phyloP scores from a whole-genome alignment of 2,329 filamentous ascomycete species.

The Paecilomyces sp. region DNA sequence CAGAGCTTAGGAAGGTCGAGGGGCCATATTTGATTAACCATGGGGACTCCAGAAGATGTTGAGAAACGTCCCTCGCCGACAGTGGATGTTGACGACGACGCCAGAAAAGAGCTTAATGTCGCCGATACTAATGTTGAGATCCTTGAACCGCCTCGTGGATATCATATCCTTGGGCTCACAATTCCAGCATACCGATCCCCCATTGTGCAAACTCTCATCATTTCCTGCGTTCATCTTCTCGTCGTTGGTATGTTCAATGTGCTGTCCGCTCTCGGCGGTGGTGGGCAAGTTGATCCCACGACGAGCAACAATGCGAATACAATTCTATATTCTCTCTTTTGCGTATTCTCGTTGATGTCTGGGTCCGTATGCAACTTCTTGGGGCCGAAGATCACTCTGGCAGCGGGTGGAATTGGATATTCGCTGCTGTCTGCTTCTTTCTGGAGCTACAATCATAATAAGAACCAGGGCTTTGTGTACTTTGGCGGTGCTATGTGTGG shows the following conservation, averaged over 20 bases:
- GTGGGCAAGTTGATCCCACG: conserved; percentile 11
- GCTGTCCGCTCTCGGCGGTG: conserved; percentile 10
- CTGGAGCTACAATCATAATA: conserved; percentile 62
- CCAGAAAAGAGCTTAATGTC: conserved; percentile 2
- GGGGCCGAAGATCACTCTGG: conserved; percentile 61
- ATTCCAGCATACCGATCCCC: conserved; percentile 10
- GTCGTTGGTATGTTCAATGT: conserved; percentile 15
- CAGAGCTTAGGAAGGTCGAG: not conserved
- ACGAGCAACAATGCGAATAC: conserved; percentile 11
- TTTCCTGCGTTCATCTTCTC: conserved; percentile 8
- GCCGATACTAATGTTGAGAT: not conserved
- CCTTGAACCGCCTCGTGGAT: conserved; percentile 5
- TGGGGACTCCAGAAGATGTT: not conserved
- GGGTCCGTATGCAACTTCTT: conserved; percentile 63
- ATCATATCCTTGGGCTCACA: conserved; percentile 6
- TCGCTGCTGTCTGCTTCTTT: conserved; percentile 66
- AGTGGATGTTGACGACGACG: not conserved
- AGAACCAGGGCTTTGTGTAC: conserved; percentile 59
- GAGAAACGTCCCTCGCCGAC: not conserved
- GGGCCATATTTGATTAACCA: not conserved
- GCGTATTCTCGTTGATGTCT: conserved; percentile 8
- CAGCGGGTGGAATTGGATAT: conserved; percentile 70
- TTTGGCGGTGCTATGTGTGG: conserved; percentile 72
- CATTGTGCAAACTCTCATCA: conserved; percentile 10
- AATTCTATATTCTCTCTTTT: conserved; percentile 11